These are phyloP conservation scores for Hibiscus syriacus DNA, from an alignment of 345 rosid species.

Conservation along the genomic window DNA sequence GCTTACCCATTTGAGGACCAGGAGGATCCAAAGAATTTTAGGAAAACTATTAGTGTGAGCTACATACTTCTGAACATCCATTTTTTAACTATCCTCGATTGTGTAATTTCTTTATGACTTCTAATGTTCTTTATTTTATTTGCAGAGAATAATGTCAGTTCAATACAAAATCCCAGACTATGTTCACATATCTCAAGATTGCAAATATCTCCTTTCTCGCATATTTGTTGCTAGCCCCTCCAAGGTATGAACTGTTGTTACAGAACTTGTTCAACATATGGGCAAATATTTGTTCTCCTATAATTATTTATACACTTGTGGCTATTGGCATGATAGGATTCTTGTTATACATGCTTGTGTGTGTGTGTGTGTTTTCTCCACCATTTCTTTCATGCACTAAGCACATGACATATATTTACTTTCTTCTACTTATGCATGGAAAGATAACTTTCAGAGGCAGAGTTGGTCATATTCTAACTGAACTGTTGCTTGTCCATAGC, in stretches of 20 bases:
- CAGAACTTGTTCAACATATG: conserved; percentile 1
- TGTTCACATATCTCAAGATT: conserved; percentile 83
- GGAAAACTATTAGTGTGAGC: conserved; percentile 75
- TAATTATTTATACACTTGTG: not conserved
- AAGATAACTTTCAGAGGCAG: not conserved
- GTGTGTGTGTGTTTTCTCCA: not conserved
- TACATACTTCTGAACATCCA: not conserved
- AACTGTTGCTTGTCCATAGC: not conserved
- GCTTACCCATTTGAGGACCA: conserved; percentile 95
- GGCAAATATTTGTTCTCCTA: not conserved
- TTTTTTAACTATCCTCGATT: not conserved
- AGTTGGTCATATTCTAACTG: not conserved
- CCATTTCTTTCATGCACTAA: not conserved
- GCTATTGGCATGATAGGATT: not conserved
- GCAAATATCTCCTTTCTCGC: conserved; percentile 67
- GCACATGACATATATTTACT: not conserved
- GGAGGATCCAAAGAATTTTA: conserved; percentile 75
- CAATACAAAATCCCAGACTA: conserved; percentile 85
- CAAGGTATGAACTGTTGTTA: conserved; percentile 35
- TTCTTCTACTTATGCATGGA: not conserved
- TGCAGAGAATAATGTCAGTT: conserved; percentile 81
- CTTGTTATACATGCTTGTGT: not conserved
- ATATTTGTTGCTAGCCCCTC: conserved; percentile 72
- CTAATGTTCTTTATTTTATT: conserved; percentile 13
- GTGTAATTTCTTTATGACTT: not conserved